Evolutionary conservation across 805 yeast genomes (phyloP).

Genomic region (Grigorovia jiainica): DNA sequence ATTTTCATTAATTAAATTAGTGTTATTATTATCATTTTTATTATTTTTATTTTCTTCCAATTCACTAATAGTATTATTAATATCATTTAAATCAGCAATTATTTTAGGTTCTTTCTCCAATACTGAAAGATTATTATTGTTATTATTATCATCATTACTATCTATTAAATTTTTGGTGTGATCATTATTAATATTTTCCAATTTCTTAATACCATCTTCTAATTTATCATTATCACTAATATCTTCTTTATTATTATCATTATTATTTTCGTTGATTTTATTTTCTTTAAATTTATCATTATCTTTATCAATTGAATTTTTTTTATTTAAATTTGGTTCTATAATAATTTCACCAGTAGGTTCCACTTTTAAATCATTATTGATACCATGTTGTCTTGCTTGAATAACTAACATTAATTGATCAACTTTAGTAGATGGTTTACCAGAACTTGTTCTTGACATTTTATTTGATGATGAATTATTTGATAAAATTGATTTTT

Average conservation of each 20-base stretch:
- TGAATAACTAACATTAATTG: conserved; percentile 86
- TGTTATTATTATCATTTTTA: neutral
- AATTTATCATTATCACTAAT: conserved; percentile 49
- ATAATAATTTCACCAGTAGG: conserved; percentile 57
- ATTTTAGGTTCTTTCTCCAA: neutral
- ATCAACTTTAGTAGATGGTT: conserved; percentile 77
- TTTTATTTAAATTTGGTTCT: conserved; percentile 31
- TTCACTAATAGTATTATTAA: neutral
- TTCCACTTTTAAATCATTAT: conserved; percentile 52
- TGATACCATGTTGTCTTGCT: conserved; percentile 70
- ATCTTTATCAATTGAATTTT: neutral
- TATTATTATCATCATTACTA: too few relatives aligned
- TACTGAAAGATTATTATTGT: too few relatives aligned
- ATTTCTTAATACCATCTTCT: conserved; percentile 75
- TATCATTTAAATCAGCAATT: neutral
- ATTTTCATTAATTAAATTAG: conserved; percentile 68
- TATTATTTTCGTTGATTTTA: neutral
- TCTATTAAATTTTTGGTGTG: neutral
- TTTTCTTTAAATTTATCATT: neutral
- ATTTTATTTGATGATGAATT: neutral
- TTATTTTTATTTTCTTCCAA: neutral
- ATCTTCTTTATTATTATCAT: neutral
- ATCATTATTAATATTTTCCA: conserved; percentile 19
- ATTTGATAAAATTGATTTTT: neutral
- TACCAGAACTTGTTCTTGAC: neutral